These are phyloP conservation scores for Teunomyces atbi DNA, from an alignment of 805 yeast genomes.

Conservation along the genomic window DNA sequence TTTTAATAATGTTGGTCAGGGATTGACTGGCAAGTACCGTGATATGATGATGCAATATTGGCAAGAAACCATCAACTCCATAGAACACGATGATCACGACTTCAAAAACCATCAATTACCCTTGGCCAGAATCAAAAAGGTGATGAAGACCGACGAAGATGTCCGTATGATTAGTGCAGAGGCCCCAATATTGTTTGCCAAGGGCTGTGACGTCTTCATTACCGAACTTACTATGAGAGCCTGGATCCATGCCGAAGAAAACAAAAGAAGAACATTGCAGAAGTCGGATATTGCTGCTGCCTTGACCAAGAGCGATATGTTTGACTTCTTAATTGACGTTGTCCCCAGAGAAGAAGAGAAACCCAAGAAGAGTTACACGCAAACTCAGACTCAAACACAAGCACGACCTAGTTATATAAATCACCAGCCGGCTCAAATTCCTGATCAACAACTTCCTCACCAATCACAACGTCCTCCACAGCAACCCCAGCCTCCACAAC, in stretches of 20 bases:
- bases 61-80: constrained; percentile 91
- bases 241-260: constrained; percentile 98
- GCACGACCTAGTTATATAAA: constrained; percentile 17
- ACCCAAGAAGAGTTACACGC: constrained; percentile 37
- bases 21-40: constrained; percentile 73
- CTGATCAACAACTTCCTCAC: constrained; percentile 5
- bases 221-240: constrained; percentile 98
- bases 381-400: constrained; percentile 16
- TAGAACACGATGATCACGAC: constrained; percentile 85
- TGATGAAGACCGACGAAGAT: constrained; percentile 97
- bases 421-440: background rate
- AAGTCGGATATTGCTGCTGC: constrained; percentile 95
- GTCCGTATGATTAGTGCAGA: constrained; percentile 98
- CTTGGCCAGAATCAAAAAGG: constrained; percentile 92
- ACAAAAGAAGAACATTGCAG: constrained; percentile 91
- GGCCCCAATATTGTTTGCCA: constrained; percentile 95
- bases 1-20: constrained; percentile 90
- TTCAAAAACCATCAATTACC: constrained; percentile 95
- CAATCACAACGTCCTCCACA: constrained; percentile 9
- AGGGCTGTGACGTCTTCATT: constrained; percentile 96
- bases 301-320: constrained; percentile 91
- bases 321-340: constrained; percentile 92
- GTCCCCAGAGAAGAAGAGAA: constrained; percentile 88
- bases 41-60: constrained; percentile 94
- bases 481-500: constrained; percentile 11